phyloP scores from a whole-genome alignment of 805 yeast genomes.

The Schwanniomyces polymorphus region DNA sequence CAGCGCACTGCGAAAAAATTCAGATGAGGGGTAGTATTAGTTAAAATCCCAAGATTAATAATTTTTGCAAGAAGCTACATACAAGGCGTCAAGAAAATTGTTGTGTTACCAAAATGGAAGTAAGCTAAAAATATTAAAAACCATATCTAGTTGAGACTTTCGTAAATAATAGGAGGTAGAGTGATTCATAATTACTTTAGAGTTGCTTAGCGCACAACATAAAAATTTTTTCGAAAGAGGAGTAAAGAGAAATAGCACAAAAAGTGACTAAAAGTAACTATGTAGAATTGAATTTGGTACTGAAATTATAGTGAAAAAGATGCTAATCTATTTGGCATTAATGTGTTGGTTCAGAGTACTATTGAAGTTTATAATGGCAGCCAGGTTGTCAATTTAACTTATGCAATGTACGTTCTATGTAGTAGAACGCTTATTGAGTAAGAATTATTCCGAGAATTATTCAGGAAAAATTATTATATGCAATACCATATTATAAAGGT shows the following conservation, averaged over 20 bases:
- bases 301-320: too few relatives aligned
- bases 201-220: not conserved
- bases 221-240: not conserved
- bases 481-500: too few relatives aligned
- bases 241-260: not conserved
- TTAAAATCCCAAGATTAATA: not conserved
- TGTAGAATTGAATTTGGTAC: too few relatives aligned
- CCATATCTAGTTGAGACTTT: too few relatives aligned
- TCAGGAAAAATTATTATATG: too few relatives aligned
- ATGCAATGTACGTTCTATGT: not conserved
- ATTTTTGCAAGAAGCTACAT: not conserved
- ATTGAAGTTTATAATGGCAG: not conserved
- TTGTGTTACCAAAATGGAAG: not conserved
- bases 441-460: not conserved
- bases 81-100: not conserved
- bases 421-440: not conserved
- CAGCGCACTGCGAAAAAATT: not conserved
- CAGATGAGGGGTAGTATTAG: not conserved
- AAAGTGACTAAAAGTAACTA: too few relatives aligned
- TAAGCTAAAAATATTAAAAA: too few relatives aligned
- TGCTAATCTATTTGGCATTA: too few relatives aligned
- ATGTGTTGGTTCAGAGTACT: too few relatives aligned
- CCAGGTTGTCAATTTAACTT: not conserved
- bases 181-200: too few relatives aligned
- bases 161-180: too few relatives aligned